These are phyloP conservation scores for Backusella sp. DNA, from an alignment of 192 early-diverging fungal species.

Conservation along the genomic window DNA sequence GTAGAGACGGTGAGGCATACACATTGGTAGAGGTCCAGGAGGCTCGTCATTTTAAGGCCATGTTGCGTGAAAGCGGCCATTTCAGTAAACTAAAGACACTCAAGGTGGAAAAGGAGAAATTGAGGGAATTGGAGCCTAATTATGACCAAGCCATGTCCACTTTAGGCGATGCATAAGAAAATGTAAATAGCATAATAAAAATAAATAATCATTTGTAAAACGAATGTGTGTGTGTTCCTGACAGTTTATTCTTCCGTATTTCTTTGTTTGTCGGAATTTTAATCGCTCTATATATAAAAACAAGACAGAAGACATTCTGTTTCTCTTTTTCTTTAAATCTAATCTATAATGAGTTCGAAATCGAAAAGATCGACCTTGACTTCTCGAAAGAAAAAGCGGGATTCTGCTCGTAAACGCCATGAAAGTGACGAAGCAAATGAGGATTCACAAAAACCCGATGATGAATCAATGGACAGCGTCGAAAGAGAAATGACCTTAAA, in stretches of 20 bases:
- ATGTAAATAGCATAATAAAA: slow-evolving; percentile 1
- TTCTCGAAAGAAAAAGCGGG: background rate
- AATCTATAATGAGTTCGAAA: background rate
- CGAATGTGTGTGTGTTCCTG: background rate
- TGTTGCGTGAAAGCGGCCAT: slow-evolving; percentile 65
- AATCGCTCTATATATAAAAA: background rate
- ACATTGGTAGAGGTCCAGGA: slow-evolving; percentile 71
- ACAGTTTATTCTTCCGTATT: background rate
- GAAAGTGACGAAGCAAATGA: background rate
- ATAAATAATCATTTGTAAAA: background rate
- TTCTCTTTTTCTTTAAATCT: background rate
- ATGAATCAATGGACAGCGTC: slow-evolving; percentile 6
- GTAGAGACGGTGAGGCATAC: slow-evolving; percentile 75
- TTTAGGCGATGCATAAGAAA: slow-evolving; percentile 25
- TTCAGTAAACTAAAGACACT: slow-evolving; percentile 51
- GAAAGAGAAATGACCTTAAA: slow-evolving; percentile 57
- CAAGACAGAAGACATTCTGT: background rate
- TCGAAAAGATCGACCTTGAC: background rate
- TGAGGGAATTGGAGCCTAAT: slow-evolving; percentile 33
- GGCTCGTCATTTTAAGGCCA: slow-evolving; percentile 68
- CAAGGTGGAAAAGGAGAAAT: slow-evolving; percentile 45
- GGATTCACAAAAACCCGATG: background rate
- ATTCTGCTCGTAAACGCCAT: background rate
- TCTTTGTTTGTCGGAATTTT: background rate
- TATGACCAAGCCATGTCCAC: slow-evolving; percentile 40